Evolutionary conservation across 2,329 filamentous ascomycete genomes (phyloP).

Genomic region (Fusarium transvaalense): DNA sequence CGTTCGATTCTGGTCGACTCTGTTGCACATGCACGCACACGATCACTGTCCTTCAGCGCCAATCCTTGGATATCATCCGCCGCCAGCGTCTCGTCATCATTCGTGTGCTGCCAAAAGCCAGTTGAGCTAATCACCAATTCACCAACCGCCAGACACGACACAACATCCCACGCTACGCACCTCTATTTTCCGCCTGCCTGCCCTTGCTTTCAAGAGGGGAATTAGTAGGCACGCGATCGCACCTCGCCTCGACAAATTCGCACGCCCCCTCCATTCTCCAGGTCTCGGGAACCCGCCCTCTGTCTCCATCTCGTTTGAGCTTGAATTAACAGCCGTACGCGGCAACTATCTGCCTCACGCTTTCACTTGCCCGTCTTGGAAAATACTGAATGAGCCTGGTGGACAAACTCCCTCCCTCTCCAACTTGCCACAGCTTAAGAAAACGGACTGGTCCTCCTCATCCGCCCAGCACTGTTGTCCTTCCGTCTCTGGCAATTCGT

Average conservation of each 20-base stretch:
- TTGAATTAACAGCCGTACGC: conserved; percentile 17
- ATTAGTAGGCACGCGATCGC: conserved; percentile 46
- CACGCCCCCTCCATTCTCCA: conserved; percentile 45
- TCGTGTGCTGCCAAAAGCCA: conserved; percentile 28
- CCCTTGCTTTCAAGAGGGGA: conserved; percentile 22
- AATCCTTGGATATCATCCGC: conserved; percentile 28
- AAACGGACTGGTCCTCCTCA: conserved; percentile 28
- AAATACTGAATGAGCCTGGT: conserved; percentile 33
- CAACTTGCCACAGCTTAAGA: conserved; percentile 27
- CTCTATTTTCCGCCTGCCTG: not conserved
- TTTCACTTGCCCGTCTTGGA: conserved; percentile 49
- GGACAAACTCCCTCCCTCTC: conserved; percentile 19
- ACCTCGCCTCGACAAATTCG: conserved; percentile 35
- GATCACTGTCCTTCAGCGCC: conserved; percentile 35
- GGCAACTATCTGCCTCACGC: conserved; percentile 36
- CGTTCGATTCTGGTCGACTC: conserved; percentile 30
- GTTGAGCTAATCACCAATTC: conserved; percentile 15
- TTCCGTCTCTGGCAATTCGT: conserved; percentile 34
- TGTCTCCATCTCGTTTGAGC: conserved; percentile 32
- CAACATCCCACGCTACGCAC: conserved; percentile 42
- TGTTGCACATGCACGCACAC: conserved; percentile 38
- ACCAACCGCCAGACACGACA: conserved; percentile 35
- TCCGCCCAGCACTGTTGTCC: conserved; percentile 29
- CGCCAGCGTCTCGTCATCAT: conserved; percentile 28
- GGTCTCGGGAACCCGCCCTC: conserved; percentile 40